Evolutionary conservation across 2,329 filamentous ascomycete genomes (phyloP).

Genomic region (Grosmannia serpens): DNA sequence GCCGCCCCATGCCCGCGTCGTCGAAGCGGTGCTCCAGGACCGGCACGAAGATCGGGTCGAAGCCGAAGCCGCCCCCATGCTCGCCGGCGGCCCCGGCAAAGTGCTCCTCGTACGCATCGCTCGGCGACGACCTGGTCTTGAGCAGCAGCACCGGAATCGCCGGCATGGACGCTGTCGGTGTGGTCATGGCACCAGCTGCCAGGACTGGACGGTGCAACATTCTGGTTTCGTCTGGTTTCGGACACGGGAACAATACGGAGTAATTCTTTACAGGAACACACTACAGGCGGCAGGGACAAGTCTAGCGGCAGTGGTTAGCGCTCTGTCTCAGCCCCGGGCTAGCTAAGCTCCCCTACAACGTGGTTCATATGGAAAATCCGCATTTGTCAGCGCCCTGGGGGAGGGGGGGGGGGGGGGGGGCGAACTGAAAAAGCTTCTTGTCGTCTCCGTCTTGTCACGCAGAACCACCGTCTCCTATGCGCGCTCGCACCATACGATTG

Average conservation of each 20-base stretch:
- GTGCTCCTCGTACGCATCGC: slow-evolving; percentile 60
- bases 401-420: background rate
- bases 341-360: slow-evolving; percentile 1
- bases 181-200: background rate
- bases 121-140: slow-evolving; percentile 64
- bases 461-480: background rate
- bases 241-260: background rate
- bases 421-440: slow-evolving; percentile 20
- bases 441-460: no score
- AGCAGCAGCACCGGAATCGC: slow-evolving; percentile 53
- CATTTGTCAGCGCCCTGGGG: background rate
- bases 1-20: slow-evolving; percentile 40
- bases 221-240: background rate
- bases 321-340: background rate
- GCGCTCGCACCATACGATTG: background rate
- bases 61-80: slow-evolving; percentile 33
- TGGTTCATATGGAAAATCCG: slow-evolving; percentile 2
- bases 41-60: slow-evolving; percentile 60
- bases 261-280: background rate
- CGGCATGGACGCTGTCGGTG: background rate
- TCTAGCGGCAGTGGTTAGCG: background rate
- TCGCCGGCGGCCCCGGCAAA: slow-evolving; percentile 34
- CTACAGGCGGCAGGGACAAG: background rate
- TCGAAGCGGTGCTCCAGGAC: slow-evolving; percentile 63
- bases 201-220: background rate